Evolutionary conservation across 352 stramenopile species (phyloP), one percentile per base, ranked within the genome.

Genomic region (Phytophthora hibernalis): DNA sequence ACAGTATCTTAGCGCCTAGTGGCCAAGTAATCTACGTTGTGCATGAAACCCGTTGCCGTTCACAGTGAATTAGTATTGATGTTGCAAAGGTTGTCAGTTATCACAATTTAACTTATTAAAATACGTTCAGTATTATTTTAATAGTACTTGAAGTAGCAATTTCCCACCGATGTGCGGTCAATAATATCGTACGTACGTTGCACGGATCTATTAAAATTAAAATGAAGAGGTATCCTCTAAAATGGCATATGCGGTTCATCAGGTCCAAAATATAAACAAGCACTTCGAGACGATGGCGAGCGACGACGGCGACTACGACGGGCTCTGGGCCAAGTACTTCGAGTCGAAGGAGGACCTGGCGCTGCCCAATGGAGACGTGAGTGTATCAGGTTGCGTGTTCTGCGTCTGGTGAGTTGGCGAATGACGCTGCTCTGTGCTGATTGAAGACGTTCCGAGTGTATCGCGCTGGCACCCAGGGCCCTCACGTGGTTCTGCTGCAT

Each of bases 401-500:
- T 40, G 5, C n/a, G 10, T 24, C 7, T 54, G 31, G 21, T 67
- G 33, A 71, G 42, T 3, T 48, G 42, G 18, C 26, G 20, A 26
- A 22, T 57, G 13, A 31, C 59, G 31, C 16, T 47, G 11, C 2
- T 57, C 28, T 33, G 28, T 33, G 28, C 28, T 33, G 28, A 12
- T 31, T 54, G 15, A 51, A 97, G 90, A 77, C 82, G 31, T 97
- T 96, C 64, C 77, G 86, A 26, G 84, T 89, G 50, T 97, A 96
- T 67, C 71, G 71, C 35, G 83, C 87, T 33, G 90, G 90, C 22
- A 80, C 67, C 13, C 44, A 79, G 35, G 88, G 88, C 9, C 85
- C 88, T 16, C 78, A 92, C 49, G 66, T 96, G 24, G 82, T 97
- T 47, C 70, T 95, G 55, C 73, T 97, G 43, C 90, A 97, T 59